Conservation (phyloP, 2,329 filamentous ascomycete genomes). For the Aspergillus floridensis region DNA sequence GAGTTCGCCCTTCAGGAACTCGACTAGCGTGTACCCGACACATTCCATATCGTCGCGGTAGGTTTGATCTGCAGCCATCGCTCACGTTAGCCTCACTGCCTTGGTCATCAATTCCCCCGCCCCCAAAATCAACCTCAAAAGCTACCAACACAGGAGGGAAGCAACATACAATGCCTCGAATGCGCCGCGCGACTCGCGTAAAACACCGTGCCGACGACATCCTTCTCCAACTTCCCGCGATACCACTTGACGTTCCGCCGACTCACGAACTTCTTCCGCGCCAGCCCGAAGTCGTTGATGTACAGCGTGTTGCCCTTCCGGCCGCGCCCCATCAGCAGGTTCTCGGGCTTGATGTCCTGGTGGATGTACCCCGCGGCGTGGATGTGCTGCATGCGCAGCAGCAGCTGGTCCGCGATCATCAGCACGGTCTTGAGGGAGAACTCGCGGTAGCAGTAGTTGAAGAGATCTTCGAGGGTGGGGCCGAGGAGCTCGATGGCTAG, state of each 20-base stretch:
- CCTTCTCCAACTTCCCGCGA: not conserved
- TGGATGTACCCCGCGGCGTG: not conserved
- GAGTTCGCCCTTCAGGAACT: not conserved
- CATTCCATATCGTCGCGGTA: conserved; percentile 1
- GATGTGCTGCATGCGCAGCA: not conserved
- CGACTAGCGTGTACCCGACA: not conserved
- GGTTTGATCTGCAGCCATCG: not conserved
- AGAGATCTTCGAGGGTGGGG: not conserved
- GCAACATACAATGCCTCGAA: not conserved
- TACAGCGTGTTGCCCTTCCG: not conserved
- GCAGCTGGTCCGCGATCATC: not conserved
- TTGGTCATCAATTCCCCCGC: no score
- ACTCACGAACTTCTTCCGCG: not conserved
- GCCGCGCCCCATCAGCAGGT: not conserved
- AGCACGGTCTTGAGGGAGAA: not conserved
- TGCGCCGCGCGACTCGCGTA: not conserved
- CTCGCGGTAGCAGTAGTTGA: not conserved
- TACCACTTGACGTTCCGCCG: not conserved
- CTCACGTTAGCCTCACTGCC: no score
- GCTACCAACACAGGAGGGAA: not conserved
- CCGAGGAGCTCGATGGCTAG: not conserved
- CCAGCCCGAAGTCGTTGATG: not conserved
- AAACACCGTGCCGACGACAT: not conserved
- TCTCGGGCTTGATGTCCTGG: not conserved
- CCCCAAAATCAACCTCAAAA: not conserved